phyloP scores from a whole-genome alignment of 768 basidiomycete genomes.

The Russula sp. region DNA sequence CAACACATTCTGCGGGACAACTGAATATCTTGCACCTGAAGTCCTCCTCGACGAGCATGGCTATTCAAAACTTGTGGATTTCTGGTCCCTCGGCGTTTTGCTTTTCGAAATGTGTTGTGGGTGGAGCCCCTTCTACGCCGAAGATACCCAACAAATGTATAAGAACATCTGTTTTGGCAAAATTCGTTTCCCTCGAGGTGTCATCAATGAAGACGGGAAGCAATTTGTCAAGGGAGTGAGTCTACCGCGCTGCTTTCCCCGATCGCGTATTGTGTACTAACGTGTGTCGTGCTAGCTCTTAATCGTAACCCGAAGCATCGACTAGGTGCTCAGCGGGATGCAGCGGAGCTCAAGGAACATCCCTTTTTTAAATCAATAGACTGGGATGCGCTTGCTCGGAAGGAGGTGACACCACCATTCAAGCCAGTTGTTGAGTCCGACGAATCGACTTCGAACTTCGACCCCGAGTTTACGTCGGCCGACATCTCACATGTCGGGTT shows the following conservation, averaged over 20 bases:
- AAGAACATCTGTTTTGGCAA: constrained; percentile 98
- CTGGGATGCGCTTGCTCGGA: constrained; percentile 81
- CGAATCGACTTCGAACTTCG: constrained; percentile 97
- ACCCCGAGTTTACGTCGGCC: constrained; percentile 95
- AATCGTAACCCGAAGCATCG: constrained; percentile 99
- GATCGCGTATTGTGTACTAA: not conserved
- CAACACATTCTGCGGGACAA: constrained; percentile 99
- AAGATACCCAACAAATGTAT: constrained; percentile 99
- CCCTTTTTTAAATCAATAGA: constrained; percentile 90
- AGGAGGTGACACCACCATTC: constrained; percentile 95
- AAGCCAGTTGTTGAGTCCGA: constrained; percentile 97
- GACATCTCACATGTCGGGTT: constrained; percentile 71
- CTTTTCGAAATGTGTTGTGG: constrained; percentile 99
- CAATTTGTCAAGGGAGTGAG: constrained; percentile 97
- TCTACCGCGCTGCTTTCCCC: constrained; percentile 27
- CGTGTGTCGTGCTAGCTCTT: constrained; percentile 57
- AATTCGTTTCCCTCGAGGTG: constrained; percentile 95
- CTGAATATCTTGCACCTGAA: constrained; percentile 97
- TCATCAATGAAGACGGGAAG: constrained; percentile 97
- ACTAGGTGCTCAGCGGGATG: constrained; percentile 85
- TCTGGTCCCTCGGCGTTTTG: constrained; percentile 94
- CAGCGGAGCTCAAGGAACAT: constrained; percentile 93
- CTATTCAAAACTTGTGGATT: constrained; percentile 97
- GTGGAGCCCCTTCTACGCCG: constrained; percentile 99
- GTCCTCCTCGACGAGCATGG: constrained; percentile 98